Conservation (phyloP, 2,329 filamentous ascomycete genomes). For the Thielaviopsis populi region DNA sequence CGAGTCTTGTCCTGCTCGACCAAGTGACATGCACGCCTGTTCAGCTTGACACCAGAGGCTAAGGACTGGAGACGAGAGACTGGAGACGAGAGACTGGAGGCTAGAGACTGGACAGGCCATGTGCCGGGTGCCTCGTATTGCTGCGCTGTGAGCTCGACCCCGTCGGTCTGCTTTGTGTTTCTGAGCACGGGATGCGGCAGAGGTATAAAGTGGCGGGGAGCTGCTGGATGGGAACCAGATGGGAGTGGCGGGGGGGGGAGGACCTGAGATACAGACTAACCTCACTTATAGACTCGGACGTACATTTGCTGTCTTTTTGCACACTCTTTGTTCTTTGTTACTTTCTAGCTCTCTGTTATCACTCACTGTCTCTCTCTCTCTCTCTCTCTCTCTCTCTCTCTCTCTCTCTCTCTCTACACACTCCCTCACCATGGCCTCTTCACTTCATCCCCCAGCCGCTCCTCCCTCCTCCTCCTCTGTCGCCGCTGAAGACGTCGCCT, state of each 20-base stretch:
- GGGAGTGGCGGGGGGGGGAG: no score
- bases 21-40: constrained; percentile 18
- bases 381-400: no score
- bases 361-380: no score
- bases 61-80: no score
- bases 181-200: background rate
- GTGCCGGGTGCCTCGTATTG: constrained; percentile 16
- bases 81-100: no score
- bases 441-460: background rate
- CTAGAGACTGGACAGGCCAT: no score
- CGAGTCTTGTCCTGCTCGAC: background rate
- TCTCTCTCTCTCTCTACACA: no score
- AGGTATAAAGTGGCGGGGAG: background rate
- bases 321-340: no score
- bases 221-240: background rate
- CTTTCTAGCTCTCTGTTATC: no score
- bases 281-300: no score
- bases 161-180: background rate
- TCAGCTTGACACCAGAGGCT: constrained; percentile 20
- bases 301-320: no score
- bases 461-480: constrained; percentile 22
- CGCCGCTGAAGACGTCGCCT: constrained; percentile 27
- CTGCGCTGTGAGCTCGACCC: background rate
- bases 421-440: background rate
- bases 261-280: no score